These are phyloP conservation scores for Dipteronia dyeriana DNA, from an alignment of 345 rosid genomes.

Conservation along the genomic window DNA sequence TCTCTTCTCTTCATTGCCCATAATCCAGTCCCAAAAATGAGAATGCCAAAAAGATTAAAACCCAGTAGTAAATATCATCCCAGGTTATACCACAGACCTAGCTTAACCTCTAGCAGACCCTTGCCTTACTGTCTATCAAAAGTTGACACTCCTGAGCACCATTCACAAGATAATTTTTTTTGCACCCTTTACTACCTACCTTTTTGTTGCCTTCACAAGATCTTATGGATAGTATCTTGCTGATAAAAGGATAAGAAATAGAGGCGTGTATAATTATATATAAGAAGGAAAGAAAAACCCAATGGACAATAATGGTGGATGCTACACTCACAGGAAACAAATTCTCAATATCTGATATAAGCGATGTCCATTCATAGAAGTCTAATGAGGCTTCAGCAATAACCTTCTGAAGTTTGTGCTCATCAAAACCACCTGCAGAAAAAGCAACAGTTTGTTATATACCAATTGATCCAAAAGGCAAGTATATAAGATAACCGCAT, in stretches of 20 bases:
- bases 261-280: not conserved
- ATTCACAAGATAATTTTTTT: not conserved
- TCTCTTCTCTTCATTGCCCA: not conserved
- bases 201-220: not conserved
- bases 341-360: conserved; percentile 27
- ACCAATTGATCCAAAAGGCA: not conserved
- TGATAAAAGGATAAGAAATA: not conserved
- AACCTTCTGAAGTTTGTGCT: no score
- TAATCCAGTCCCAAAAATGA: not conserved
- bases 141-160: not conserved
- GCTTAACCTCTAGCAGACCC: not conserved
- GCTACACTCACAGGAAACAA: conserved; percentile 18
- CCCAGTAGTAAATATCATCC: not conserved
- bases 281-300: not conserved
- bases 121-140: not conserved
- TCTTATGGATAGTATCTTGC: not conserved
- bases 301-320: not conserved
- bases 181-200: not conserved
- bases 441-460: conserved; percentile 11
- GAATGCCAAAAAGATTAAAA: not conserved
- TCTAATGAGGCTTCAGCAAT: conserved; percentile 44
- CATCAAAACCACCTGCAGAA: conserved; percentile 29
- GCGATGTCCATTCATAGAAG: conserved; percentile 70
- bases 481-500: not conserved
- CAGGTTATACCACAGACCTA: not conserved